phyloP scores from a whole-genome alignment of 805 yeast genomes.

The Myxozyma geophila region DNA sequence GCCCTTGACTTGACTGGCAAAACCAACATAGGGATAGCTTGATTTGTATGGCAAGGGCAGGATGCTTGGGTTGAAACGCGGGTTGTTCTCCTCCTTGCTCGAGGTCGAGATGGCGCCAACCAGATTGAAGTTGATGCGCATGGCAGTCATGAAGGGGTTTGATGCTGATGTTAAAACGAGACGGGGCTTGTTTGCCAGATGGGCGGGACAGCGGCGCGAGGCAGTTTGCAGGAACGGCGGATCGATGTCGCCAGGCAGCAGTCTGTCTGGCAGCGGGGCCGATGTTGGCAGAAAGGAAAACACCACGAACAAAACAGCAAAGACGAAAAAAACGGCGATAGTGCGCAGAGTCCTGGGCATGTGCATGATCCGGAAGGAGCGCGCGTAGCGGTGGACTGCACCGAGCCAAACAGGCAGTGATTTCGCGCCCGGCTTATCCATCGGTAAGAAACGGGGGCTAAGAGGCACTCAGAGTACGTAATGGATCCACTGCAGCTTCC shows the following conservation, averaged over 20 bases:
- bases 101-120: constrained; percentile 1
- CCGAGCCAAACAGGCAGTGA: constrained; percentile 6
- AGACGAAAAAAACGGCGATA: constrained; percentile 1
- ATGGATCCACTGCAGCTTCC: not conserved
- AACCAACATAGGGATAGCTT: constrained; percentile 30
- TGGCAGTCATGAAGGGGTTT: constrained; percentile 34
- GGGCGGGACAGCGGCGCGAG: constrained; percentile 29
- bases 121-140: constrained; percentile 32
- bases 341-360: constrained; percentile 19
- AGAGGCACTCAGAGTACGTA: not conserved
- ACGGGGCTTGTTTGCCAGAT: constrained; percentile 17
- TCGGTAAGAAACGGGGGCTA: not conserved
- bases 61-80: constrained; percentile 29
- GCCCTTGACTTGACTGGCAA: constrained; percentile 27
- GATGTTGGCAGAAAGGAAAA: constrained; percentile 14
- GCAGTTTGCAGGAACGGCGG: constrained; percentile 31
- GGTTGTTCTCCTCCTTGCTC: constrained; percentile 6
- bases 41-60: constrained; percentile 29
- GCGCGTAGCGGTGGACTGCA: constrained; percentile 16
- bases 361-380: constrained; percentile 24
- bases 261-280: not conserved
- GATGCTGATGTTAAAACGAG: constrained; percentile 26
- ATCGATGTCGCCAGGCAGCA: constrained; percentile 33
- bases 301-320: constrained; percentile 5
- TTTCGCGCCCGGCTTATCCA: constrained; percentile 10